Evolutionary conservation across 2,329 filamentous ascomycete species (phyloP), one percentile per base, ranked within the genome.

Genomic region (Huntiella moniliformis): DNA sequence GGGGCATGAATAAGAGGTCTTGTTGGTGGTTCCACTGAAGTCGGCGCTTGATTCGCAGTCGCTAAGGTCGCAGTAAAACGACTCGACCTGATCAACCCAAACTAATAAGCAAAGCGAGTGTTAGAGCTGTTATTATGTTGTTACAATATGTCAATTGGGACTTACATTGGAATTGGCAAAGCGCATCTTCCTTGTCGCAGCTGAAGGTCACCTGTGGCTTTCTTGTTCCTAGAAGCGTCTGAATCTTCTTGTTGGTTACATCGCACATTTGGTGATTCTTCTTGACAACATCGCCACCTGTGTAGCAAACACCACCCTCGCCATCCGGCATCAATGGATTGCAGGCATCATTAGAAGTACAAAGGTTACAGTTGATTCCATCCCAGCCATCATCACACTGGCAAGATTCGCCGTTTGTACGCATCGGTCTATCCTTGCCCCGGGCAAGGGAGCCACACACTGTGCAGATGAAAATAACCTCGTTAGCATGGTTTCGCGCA

Each of bases 281-380:
- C 55, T 91, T 86, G 52, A 96, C 79, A 8, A 92, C 79, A 53
- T 93, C 76, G 39, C 88, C 88, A 54, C 88, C 79, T 56, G 83
- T 80, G 60, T 95, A 96, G 65, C 91, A 98, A 8, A 94, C 78
- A 31, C 86, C 91, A 39, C 79, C 85, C 51, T 84, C 73, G 3
- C 74, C 74, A 11, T 79, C 77, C 3, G 84, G 83, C 78, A 93
- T 93, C 62, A 98, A 67, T 32, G 83, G 78, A 58, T 91, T 76
- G 57, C 91, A 98, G 12, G 82, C 87, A 53, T 80, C 67, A 59
- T 96, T 71, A 3, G 77, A 76, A 50, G 80, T 77, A 63, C 91
- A 98, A 47, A 98, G 84, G 56, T 91, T 98, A 73, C 91, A 98
- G 67, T 98, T 98, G 64, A 98, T 88, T 52, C 91, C 91, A 36